These are phyloP conservation scores for Fomitopsis palustris DNA, from an alignment of 1,284 basidiomycete species.

Conservation along the genomic window DNA sequence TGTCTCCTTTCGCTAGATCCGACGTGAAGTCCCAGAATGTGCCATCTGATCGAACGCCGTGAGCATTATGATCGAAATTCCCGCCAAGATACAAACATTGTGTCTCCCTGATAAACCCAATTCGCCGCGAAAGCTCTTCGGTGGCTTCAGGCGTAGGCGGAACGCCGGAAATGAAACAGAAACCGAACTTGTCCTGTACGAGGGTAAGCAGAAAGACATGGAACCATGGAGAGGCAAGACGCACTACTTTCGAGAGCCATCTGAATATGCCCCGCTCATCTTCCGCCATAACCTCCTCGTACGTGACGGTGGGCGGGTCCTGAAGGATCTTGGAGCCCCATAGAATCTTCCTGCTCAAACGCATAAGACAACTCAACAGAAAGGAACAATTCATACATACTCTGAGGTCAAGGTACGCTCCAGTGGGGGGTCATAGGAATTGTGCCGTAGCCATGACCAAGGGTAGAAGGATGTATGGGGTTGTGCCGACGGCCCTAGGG, in stretches of 20 bases:
- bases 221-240: not conserved
- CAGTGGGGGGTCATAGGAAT: slow-evolving; percentile 71
- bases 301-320: slow-evolving; percentile 74
- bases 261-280: slow-evolving; percentile 71
- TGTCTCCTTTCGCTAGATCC: slow-evolving; percentile 87
- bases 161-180: slow-evolving; percentile 84
- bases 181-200: slow-evolving; percentile 77
- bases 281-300: slow-evolving; percentile 70
- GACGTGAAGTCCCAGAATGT: slow-evolving; percentile 98
- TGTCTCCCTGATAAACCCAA: slow-evolving; percentile 90
- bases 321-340: slow-evolving; percentile 82
- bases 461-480: slow-evolving; percentile 80
- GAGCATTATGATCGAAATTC: not conserved
- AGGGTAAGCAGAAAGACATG: slow-evolving; percentile 1
- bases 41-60: slow-evolving; percentile 53
- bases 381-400: slow-evolving; percentile 30
- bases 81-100: slow-evolving; percentile 60
- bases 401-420: slow-evolving; percentile 30
- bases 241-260: slow-evolving; percentile 81
- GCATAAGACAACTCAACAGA: not conserved
- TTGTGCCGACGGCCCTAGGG: slow-evolving; percentile 55
- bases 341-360: slow-evolving; percentile 55
- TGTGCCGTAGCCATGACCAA: slow-evolving; percentile 77
- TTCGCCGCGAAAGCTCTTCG: slow-evolving; percentile 72
- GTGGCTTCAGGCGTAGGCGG: slow-evolving; percentile 84